Base-by-base conservation (phyloP, 495 filamentous ascomycete species). In the Monascus purpureus region DNA sequence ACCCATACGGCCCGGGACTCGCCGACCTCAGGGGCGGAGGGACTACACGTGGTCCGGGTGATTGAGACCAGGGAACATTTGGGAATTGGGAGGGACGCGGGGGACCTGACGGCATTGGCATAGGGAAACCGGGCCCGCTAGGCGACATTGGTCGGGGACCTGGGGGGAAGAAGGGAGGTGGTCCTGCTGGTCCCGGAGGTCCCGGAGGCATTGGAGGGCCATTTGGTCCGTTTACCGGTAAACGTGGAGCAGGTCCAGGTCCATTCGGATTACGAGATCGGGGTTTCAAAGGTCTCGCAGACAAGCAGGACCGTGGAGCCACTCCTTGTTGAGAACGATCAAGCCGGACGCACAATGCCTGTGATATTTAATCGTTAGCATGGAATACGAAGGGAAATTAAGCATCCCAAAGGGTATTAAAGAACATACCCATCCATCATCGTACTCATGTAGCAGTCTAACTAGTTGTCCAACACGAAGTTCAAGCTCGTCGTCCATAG, bases 241-340 rank as follows among this genome's bases (percentile, higher is more conserved):
- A 57, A 17, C 59, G 20, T 22, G 20, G 60, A 17, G 61, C 61
- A 33, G 60, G 60, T 13, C 59, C 60, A 22, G 53, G 59, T 37
- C 65, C 67, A 32, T 50, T 46, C 13, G 68, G 65, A 35, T 64
- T 65, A 31, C 68, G 66, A 19, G 69, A 50, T 28, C 86, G 81
- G 34, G 90, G 85, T 63, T 95, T 93, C 43, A 96, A 77, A 31
- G 90, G 84, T 31, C 81, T 75, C 29, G 84, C 79, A 16, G 92
- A 96, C 17, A 97, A 70, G 60, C 92, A 96, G 22, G 85, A 93
- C 20, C 90, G 75, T 13, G 90, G 90, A 33, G 76, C 84, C 30
- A 96, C 92, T 55, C 90, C 90, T 59, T 95, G 86, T 42, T 80
- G 68, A 26, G 83, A 83, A 30, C 84, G 77, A 55, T 96, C 88